These are phyloP conservation scores for Klebsormidium nitens DNA, from an alignment of 139 green algal genomes.

Conservation along the genomic window DNA sequence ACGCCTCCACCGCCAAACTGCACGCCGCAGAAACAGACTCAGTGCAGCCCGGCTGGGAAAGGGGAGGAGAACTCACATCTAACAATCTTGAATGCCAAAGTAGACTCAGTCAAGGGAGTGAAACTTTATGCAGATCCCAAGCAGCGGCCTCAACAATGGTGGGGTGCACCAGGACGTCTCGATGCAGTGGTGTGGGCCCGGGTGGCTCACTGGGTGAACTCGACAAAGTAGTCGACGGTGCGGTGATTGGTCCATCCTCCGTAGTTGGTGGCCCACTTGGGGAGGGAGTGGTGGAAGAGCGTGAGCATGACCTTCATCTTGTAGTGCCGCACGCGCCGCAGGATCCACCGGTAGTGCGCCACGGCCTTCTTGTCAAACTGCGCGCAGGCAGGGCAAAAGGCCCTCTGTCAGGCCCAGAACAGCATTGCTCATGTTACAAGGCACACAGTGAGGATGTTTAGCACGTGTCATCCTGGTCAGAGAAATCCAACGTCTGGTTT, in stretches of 20 bases:
- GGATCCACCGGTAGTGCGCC: slow-evolving; percentile 30
- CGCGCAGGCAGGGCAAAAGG: background rate
- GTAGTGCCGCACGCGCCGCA: slow-evolving; percentile 10
- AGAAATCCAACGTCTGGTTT: background rate
- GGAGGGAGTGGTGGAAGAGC: slow-evolving; percentile 45
- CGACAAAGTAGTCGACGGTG: slow-evolving; percentile 26
- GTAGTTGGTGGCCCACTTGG: slow-evolving; percentile 16
- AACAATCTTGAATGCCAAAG: too few species aligned
- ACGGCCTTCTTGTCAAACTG: slow-evolving; percentile 25
- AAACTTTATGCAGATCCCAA: too few species aligned
- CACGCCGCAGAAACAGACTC: too few species aligned
- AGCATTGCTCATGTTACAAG: too few species aligned
- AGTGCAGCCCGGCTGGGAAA: too few species aligned
- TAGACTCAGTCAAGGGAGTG: too few species aligned
- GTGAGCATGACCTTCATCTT: slow-evolving; percentile 41
- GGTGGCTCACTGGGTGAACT: slow-evolving; percentile 25
- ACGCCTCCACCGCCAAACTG: slow-evolving; percentile 21
- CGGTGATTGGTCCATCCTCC: slow-evolving; percentile 21
- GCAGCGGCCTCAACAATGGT: too few species aligned
- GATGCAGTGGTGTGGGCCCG: too few species aligned
- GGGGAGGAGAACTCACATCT: too few species aligned
- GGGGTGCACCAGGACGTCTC: too few species aligned
- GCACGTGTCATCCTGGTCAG: background rate
- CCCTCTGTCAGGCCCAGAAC: too few species aligned
- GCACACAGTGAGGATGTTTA: background rate